phyloP scores from a whole-genome alignment of 1,284 basidiomycete genomes.

The Sporisorium sorghi region DNA sequence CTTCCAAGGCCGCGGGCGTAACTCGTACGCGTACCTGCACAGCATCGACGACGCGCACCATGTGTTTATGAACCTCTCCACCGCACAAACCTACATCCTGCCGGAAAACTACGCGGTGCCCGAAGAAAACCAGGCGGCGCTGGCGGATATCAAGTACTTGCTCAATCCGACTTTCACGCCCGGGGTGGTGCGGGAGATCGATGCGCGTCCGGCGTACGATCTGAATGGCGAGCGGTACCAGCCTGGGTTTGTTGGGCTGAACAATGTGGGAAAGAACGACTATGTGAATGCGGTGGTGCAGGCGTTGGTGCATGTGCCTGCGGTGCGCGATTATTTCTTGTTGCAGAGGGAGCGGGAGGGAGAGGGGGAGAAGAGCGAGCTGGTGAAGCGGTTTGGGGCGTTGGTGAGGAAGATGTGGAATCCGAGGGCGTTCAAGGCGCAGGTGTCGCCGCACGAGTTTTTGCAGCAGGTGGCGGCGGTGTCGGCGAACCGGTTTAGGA shows the following conservation, averaged over 20 bases:
- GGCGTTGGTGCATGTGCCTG: slow-evolving; percentile 87
- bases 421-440: slow-evolving; percentile 79
- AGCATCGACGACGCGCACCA: slow-evolving; percentile 98
- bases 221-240: slow-evolving; percentile 83
- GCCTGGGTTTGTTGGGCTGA: slow-evolving; percentile 94
- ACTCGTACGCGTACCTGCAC: slow-evolving; percentile 94
- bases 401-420: slow-evolving; percentile 96
- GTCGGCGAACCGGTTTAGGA: slow-evolving; percentile 86
- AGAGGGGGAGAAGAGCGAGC: slow-evolving; percentile 73
- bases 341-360: slow-evolving; percentile 12
- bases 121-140: slow-evolving; percentile 81
- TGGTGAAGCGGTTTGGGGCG: slow-evolving; percentile 81
- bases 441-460: slow-evolving; percentile 98
- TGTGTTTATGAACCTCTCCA: slow-evolving; percentile 95
- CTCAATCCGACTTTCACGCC: slow-evolving; percentile 81
- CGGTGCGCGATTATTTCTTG: slow-evolving; percentile 81
- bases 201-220: slow-evolving; percentile 75
- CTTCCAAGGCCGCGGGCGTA: slow-evolving; percentile 94
- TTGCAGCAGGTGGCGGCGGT: slow-evolving; percentile 92
- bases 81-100: slow-evolving; percentile 95
- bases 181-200: slow-evolving; percentile 73
- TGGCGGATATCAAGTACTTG: slow-evolving; percentile 92
- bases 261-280: slow-evolving; percentile 96
- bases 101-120: slow-evolving; percentile 92
- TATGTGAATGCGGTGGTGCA: slow-evolving; percentile 98